Percentiles rank a stretch among this genome's conserved stretches.
Conservation (phyloP, 192 early-diverging fungal genomes). For the Backusella mclennaniae region DNA sequence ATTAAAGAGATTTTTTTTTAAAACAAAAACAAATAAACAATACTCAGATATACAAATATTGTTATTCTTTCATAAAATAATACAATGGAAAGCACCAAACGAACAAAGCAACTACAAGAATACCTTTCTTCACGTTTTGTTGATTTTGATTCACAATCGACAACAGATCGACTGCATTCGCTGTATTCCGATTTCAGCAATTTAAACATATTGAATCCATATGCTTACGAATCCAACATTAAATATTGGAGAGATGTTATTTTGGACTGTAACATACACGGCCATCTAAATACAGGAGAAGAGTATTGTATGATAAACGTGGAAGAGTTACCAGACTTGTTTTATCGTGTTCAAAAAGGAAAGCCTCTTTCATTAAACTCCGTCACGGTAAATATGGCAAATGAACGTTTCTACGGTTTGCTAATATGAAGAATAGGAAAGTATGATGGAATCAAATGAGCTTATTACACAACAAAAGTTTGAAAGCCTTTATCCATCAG, state of each 20-base stretch:
- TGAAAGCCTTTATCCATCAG: background rate
- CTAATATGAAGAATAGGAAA: background rate
- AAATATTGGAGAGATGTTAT: constrained; percentile 42
- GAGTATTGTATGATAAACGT: constrained; percentile 3
- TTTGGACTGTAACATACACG: constrained; percentile 35
- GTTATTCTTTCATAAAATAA: background rate
- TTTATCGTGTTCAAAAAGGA: constrained; percentile 15
- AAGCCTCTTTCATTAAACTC: constrained; percentile 15
- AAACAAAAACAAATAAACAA: no score
- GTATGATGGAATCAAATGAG: background rate
- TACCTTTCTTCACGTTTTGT: constrained; percentile 22
- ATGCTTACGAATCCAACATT: constrained; percentile 43
- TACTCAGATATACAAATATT: background rate
- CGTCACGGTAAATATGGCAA: constrained; percentile 10
- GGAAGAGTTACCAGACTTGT: constrained; percentile 3
- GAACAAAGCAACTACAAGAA: background rate
- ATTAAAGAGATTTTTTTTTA: background rate
- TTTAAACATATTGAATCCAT: constrained; percentile 40
- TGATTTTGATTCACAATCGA: constrained; percentile 15
- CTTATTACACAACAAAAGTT: background rate
- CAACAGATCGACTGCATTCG: constrained; percentile 30
- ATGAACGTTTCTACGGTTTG: background rate
- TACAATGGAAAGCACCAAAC: background rate
- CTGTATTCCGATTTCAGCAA: constrained; percentile 46
- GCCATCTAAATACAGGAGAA: constrained; percentile 9